Conservation (phyloP, 1,284 basidiomycete genomes). For the Leccinum griseonigrum region DNA sequence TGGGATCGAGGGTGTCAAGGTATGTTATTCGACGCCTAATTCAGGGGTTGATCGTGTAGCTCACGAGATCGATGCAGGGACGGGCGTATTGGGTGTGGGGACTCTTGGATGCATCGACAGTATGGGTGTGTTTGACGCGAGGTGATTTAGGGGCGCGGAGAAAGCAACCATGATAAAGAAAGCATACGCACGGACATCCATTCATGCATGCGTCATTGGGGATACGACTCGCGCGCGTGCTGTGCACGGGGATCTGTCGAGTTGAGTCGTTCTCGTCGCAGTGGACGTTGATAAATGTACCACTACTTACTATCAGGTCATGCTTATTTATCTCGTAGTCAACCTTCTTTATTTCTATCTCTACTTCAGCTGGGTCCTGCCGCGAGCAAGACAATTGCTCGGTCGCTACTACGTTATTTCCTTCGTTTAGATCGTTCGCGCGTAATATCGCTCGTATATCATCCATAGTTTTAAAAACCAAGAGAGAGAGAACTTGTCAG, state of each 20-base stretch:
- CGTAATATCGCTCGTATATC: too few species aligned
- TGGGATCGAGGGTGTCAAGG: background rate
- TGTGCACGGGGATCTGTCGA: background rate
- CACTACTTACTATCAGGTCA: too few species aligned
- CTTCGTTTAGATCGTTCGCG: too few species aligned
- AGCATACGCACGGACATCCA: background rate
- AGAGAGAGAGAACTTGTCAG: too few species aligned
- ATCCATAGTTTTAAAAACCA: too few species aligned
- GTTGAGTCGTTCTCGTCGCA: background rate
- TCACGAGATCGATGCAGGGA: background rate
- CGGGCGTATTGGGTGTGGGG: background rate
- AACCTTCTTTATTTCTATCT: too few species aligned
- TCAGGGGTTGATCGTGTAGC: background rate
- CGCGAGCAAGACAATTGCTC: too few species aligned
- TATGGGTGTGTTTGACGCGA: too few species aligned
- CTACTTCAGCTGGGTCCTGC: too few species aligned
- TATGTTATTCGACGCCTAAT: background rate
- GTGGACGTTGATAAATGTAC: background rate
- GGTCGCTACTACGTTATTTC: too few species aligned
- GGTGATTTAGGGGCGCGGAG: background rate
- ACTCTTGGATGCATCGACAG: background rate
- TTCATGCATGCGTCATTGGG: background rate
- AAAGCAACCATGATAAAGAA: background rate
- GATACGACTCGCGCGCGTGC: background rate
- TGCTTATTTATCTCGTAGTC: background rate